Evolutionary conservation across 2,329 filamentous ascomycete species (phyloP).

Genomic region (Tolypocladium inflatum): DNA sequence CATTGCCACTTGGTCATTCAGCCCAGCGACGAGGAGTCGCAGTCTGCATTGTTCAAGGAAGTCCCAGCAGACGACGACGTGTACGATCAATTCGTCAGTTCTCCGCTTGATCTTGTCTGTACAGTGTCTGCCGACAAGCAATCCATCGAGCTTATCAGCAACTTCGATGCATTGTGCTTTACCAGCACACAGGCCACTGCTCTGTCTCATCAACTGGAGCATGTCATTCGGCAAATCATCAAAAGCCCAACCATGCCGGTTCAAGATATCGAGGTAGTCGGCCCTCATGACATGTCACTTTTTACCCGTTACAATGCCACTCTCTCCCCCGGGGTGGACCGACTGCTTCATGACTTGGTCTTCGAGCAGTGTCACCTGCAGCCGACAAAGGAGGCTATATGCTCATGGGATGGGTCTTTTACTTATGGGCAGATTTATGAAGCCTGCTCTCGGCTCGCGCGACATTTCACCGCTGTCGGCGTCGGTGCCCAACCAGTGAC

Average conservation of each 20-base stretch:
- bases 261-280: neutral
- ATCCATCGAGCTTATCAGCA: neutral
- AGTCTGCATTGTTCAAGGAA: neutral
- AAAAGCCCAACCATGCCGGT: neutral
- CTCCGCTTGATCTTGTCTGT: neutral
- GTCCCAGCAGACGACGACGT: neutral
- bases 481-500: neutral
- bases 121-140: neutral
- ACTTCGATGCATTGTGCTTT: neutral
- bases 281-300: neutral
- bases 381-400: neutral
- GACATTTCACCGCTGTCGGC: neutral
- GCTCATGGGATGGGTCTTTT: slow-evolving; percentile 1
- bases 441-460: neutral
- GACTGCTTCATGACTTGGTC: neutral
- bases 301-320: neutral
- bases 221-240: neutral
- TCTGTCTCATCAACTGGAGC: neutral
- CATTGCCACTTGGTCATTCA: slow-evolving; percentile 2
- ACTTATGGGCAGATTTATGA: slow-evolving; percentile 1
- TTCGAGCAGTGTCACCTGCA: neutral
- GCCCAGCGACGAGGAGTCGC: neutral
- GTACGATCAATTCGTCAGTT: neutral
- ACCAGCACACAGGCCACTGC: neutral
- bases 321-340: neutral